Evolutionary conservation across 2,329 filamentous ascomycete species (phyloP).

Genomic region (Corniculantispora saksenae): DNA sequence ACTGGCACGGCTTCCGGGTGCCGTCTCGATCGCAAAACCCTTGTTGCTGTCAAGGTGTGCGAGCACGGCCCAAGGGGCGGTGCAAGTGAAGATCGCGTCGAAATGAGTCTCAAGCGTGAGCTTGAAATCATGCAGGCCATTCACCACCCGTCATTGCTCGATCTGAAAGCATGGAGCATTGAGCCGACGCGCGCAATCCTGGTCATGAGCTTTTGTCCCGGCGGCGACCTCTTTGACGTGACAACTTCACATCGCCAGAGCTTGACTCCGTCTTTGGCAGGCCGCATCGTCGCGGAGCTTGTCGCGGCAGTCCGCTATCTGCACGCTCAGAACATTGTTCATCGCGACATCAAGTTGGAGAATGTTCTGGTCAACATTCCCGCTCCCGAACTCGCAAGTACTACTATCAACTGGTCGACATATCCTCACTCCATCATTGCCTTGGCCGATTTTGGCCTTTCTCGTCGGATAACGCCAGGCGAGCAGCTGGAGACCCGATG

Average conservation of each 20-base stretch:
- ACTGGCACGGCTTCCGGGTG: constrained; percentile 35
- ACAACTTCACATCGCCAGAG: constrained; percentile 71
- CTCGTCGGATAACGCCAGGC: constrained; percentile 79
- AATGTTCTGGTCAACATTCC: constrained; percentile 89
- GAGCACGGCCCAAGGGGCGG: constrained; percentile 93
- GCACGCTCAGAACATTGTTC: constrained; percentile 83
- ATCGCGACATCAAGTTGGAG: constrained; percentile 97
- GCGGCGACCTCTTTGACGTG: constrained; percentile 92
- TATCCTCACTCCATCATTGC: constrained; percentile 85
- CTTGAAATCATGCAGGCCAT: constrained; percentile 89
- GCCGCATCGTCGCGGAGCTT: constrained; percentile 87
- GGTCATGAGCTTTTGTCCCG: constrained; percentile 87
- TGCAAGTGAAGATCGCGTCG: constrained; percentile 88
- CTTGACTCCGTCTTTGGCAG: constrained; percentile 68
- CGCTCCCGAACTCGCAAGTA: constrained; percentile 63
- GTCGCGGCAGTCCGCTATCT: constrained; percentile 84
- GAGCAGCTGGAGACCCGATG: constrained; percentile 92
- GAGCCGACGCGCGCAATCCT: constrained; percentile 80
- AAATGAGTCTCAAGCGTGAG: constrained; percentile 91
- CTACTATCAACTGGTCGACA: constrained; percentile 66
- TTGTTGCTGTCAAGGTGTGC: constrained; percentile 94
- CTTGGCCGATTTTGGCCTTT: constrained; percentile 88
- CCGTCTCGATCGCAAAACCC: constrained; percentile 64
- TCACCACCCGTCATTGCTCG: constrained; percentile 85
- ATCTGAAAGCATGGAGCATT: constrained; percentile 88